Conservation (phyloP, 331 rosid genomes). For the Arachis monticola region DNA sequence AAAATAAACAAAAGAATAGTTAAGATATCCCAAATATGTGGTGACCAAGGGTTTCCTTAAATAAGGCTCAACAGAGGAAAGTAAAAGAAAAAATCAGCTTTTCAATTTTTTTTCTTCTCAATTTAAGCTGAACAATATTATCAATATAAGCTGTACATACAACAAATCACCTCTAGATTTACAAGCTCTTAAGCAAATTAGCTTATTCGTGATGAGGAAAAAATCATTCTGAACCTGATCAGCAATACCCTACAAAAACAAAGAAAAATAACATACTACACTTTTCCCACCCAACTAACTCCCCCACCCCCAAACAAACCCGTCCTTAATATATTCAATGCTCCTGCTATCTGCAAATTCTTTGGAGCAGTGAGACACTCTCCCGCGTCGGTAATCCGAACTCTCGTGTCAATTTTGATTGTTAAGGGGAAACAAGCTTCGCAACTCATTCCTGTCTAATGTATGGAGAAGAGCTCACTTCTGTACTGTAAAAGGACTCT, state of each 20-base stretch:
- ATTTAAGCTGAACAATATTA: conserved; percentile 42
- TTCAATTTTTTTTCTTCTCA: conserved; percentile 1
- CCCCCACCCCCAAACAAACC: background rate
- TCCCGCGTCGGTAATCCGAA: conserved; percentile 5
- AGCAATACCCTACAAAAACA: conserved; percentile 39
- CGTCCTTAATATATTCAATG: conserved; percentile 35
- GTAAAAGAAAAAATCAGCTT: background rate
- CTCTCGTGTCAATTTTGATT: conserved; percentile 18
- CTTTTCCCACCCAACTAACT: conserved; percentile 33
- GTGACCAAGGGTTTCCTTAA: conserved; percentile 16
- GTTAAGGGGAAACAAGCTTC: conserved; percentile 19
- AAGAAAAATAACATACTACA: conserved; percentile 36
- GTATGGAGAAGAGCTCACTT: conserved; percentile 64
- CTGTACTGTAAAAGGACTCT: conserved; percentile 82
- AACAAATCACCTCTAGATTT: conserved; percentile 53
- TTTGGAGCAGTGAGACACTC: conserved; percentile 20
- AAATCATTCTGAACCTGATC: conserved; percentile 47
- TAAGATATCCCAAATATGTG: background rate
- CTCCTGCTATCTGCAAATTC: conserved; percentile 35
- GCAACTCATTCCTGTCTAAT: conserved; percentile 62
- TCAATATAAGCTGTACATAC: conserved; percentile 57
- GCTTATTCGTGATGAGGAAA: conserved; percentile 47
- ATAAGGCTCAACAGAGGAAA: background rate
- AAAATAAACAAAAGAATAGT: too few relatives aligned
- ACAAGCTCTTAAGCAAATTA: conserved; percentile 51